A percentile compares a stretch with the other conserved stretches of the same genome.
Conservation (phyloP, 1,284 basidiomycete species). For the Xerocomus tenax region DNA sequence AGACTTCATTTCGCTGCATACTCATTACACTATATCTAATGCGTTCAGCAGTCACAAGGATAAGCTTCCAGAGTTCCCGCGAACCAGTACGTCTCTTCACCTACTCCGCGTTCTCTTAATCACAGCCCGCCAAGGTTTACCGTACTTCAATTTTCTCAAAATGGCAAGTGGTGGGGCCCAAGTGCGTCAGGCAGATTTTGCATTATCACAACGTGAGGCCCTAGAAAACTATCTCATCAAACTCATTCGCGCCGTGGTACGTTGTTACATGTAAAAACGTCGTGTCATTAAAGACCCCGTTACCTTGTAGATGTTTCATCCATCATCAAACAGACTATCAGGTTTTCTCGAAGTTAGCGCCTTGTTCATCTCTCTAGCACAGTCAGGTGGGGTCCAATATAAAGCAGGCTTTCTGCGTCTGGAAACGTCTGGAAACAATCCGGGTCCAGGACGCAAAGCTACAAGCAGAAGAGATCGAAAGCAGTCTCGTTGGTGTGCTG, state of each 20-base stretch:
- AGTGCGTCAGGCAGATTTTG: constrained; percentile 65
- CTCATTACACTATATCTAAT: constrained; percentile 86
- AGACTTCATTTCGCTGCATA: constrained; percentile 87
- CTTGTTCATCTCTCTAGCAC: constrained; percentile 76
- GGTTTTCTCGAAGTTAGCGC: constrained; percentile 95
- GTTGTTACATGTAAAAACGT: constrained; percentile 3
- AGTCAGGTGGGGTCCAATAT: constrained; percentile 73
- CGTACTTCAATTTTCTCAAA: constrained; percentile 80
- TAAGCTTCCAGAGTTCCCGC: constrained; percentile 87
- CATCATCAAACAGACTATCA: constrained; percentile 84
- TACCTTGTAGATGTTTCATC: constrained; percentile 83
- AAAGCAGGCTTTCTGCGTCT: constrained; percentile 84
- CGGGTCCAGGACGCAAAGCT: constrained; percentile 55
- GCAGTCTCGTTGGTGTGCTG: constrained; percentile 84
- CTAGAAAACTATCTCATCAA: constrained; percentile 86
- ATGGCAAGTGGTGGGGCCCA: constrained; percentile 44
- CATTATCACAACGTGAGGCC: constrained; percentile 69
- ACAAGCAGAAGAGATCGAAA: constrained; percentile 62
- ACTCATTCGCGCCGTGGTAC: constrained; percentile 81
- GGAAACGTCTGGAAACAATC: constrained; percentile 41
- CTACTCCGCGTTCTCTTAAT: not conserved
- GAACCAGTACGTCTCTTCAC: constrained; percentile 52
- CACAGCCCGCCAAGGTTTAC: constrained; percentile 49
- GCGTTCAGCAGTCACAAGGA: constrained; percentile 64
- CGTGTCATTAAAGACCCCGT: not conserved